Percentiles rank a stretch among this genome's conserved stretches.
phyloP scores from a whole-genome alignment of 2,329 filamentous ascomycete genomes.

The Chrysosporium keratinophilum region DNA sequence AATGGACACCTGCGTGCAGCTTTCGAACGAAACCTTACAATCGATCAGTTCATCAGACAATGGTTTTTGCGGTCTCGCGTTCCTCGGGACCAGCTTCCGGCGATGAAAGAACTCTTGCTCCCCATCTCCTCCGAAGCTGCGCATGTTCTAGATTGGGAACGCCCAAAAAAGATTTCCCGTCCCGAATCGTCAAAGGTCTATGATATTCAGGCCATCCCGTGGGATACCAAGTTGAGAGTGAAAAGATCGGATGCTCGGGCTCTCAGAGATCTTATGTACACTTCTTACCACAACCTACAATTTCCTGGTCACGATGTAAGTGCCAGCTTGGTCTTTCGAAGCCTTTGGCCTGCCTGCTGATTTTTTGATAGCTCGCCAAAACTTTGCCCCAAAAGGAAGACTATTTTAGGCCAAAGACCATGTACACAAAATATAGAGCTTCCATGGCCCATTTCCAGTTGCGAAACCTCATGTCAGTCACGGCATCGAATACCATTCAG shows the following conservation, averaged over 20 bases:
- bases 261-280: constrained; percentile 34
- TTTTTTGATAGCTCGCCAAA: constrained; percentile 23
- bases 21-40: constrained; percentile 33
- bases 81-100: constrained; percentile 11
- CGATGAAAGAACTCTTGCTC: constrained; percentile 5
- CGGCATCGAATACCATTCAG: constrained; percentile 46
- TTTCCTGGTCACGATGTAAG: constrained; percentile 19
- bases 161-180: constrained; percentile 26
- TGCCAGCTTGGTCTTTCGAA: not conserved
- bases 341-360: constrained; percentile 6
- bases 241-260: constrained; percentile 29
- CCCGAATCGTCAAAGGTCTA: constrained; percentile 25
- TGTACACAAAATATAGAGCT: constrained; percentile 41
- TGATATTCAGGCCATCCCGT: constrained; percentile 36
- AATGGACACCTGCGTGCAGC: constrained; percentile 20
- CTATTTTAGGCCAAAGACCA: constrained; percentile 41
- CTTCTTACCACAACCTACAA: constrained; percentile 33
- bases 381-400: constrained; percentile 33
- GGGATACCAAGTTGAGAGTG: constrained; percentile 30
- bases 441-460: constrained; percentile 50
- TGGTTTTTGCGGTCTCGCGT: constrained; percentile 28
- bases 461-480: constrained; percentile 47
- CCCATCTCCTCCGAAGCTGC: constrained; percentile 24
- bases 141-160: constrained; percentile 28
- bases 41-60: constrained; percentile 36